phyloP scores from a whole-genome alignment of 73 alveolate genomes.

The Paramecium octaurelia region DNA sequence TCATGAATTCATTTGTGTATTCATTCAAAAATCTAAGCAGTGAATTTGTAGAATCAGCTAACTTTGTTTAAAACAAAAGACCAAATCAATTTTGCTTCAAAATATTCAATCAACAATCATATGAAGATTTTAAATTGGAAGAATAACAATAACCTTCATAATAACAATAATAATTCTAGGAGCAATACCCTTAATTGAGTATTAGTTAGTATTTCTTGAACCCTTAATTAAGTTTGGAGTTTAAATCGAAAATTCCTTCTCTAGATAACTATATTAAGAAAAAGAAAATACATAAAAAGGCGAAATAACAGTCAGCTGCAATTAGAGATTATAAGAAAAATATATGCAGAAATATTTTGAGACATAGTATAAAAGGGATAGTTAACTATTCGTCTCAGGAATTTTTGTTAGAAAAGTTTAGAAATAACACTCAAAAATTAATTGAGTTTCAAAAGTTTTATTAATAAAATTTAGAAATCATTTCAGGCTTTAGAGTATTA shows the following conservation, averaged over 20 bases:
- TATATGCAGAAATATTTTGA: conserved; percentile 6
- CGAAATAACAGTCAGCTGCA: neutral
- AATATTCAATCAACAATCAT: neutral
- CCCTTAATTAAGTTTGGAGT: neutral
- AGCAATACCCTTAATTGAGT: neutral
- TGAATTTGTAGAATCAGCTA: neutral
- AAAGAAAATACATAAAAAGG: conserved; percentile 24
- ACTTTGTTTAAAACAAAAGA: neutral
- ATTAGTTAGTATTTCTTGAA: neutral
- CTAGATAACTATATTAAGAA: neutral
- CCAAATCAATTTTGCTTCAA: neutral
- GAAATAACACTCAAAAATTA: neutral
- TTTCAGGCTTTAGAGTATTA: neutral
- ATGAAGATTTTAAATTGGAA: neutral
- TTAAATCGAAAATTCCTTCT: neutral
- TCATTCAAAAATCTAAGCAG: neutral
- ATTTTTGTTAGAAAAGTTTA: neutral
- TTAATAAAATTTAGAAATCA: neutral
- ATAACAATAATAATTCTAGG: neutral
- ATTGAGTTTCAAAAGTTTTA: neutral
- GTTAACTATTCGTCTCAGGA: neutral
- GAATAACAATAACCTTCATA: neutral
- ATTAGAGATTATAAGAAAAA: conserved; percentile 28
- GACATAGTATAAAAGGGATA: neutral
- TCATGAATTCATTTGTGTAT: neutral